phyloP scores from a whole-genome alignment of 2,329 filamentous ascomycete species.

The Helotiales sp. region DNA sequence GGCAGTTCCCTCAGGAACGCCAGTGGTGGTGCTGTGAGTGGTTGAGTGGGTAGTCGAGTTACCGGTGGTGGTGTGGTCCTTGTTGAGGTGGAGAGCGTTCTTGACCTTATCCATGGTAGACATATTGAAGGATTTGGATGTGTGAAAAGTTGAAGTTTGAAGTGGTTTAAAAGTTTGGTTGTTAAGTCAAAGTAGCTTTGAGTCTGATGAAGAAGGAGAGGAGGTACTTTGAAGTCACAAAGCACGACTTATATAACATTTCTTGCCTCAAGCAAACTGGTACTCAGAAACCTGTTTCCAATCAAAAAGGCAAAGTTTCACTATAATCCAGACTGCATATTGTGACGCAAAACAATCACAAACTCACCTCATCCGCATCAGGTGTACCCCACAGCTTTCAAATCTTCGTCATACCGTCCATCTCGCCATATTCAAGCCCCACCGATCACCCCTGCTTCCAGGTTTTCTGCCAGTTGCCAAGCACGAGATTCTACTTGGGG shows the following conservation, averaged over 20 bases:
- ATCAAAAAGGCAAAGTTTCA: background rate
- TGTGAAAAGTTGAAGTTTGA: constrained; percentile 1
- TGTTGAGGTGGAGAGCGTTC: constrained; percentile 39
- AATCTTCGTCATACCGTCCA: background rate
- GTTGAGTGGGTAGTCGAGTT: constrained; percentile 19
- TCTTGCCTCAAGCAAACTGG: background rate
- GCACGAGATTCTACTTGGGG: background rate
- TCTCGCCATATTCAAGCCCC: background rate
- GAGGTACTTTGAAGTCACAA: background rate
- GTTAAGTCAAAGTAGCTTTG: constrained; percentile 7
- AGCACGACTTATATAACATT: constrained; percentile 10
- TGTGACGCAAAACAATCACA: background rate
- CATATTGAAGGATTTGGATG: constrained; percentile 38
- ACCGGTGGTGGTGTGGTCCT: constrained; percentile 23
- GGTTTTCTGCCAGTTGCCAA: background rate
- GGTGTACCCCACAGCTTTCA: background rate
- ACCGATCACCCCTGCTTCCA: background rate
- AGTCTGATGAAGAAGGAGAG: constrained; percentile 7
- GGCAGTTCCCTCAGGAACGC: constrained; percentile 24
- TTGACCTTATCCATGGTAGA: constrained; percentile 49
- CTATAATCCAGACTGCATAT: background rate
- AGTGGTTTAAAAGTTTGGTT: background rate
- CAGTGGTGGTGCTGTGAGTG: constrained; percentile 17
- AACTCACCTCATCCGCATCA: background rate
- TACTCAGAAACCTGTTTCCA: constrained; percentile 11